phyloP scores from a whole-genome alignment of 1,284 basidiomycete species.

The Irpex lacteus region DNA sequence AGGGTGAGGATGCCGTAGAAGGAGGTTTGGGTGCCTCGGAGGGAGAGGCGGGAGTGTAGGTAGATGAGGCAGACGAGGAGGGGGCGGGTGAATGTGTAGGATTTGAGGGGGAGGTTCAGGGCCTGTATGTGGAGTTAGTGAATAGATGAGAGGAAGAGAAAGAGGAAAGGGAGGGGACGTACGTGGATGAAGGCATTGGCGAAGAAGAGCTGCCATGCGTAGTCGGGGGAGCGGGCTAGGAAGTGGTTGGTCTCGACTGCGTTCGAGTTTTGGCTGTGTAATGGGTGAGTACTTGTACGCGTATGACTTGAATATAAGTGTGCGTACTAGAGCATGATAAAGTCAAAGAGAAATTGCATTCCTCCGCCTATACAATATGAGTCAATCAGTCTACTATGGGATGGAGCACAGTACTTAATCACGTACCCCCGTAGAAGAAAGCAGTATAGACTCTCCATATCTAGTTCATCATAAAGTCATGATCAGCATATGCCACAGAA shows the following conservation, averaged over 20 bases:
- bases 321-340: conserved; percentile 76
- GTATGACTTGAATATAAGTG: not conserved
- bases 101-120: conserved; percentile 63
- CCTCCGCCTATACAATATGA: conserved; percentile 40
- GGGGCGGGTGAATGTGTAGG: conserved; percentile 60
- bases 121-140: conserved; percentile 29
- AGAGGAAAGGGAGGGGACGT: conserved; percentile 22
- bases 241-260: conserved; percentile 62
- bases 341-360: conserved; percentile 68
- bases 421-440: conserved; percentile 75
- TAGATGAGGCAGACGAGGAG: conserved; percentile 71
- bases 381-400: not conserved
- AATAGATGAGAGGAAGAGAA: not conserved
- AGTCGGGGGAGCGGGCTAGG: conserved; percentile 59
- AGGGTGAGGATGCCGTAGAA: conserved; percentile 73
- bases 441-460: conserved; percentile 77
- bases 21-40: conserved; percentile 63
- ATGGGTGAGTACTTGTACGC: not conserved
- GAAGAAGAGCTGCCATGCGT: conserved; percentile 70
- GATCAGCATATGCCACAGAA: not conserved
- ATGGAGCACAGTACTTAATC: not conserved
- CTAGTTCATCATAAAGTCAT: conserved; percentile 33
- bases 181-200: conserved; percentile 60
- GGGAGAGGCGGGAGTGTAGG: conserved; percentile 64
- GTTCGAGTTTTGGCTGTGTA: conserved; percentile 56